phyloP scores from a whole-genome alignment of 257 asterid species.

The Penstemon newberryi region DNA sequence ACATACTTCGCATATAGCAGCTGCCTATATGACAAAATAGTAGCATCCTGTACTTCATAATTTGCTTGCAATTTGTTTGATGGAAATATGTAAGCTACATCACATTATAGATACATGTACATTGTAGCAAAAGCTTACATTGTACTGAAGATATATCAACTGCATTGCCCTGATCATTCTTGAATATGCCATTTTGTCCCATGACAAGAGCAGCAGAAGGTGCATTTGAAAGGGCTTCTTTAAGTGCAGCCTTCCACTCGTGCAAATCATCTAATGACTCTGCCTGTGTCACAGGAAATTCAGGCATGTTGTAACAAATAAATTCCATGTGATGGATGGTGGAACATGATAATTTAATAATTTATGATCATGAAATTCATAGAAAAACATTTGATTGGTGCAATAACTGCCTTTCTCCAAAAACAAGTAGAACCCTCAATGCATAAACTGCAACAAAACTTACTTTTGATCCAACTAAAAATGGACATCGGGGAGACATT shows the following conservation, averaged over 20 bases:
- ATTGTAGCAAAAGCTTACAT: slow-evolving; percentile 39
- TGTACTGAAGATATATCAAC: slow-evolving; percentile 67
- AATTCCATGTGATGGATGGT: neutral
- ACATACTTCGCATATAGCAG: too few relatives aligned
- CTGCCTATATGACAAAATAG: too few relatives aligned
- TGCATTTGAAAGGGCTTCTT: slow-evolving; percentile 88
- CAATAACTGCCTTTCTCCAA: neutral
- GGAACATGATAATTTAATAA: slow-evolving; percentile 1
- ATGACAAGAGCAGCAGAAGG: slow-evolving; percentile 67
- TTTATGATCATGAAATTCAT: slow-evolving; percentile 10
- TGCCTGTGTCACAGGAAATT: slow-evolving; percentile 56
- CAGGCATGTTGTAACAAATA: neutral
- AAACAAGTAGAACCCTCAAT: neutral
- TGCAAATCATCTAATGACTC: slow-evolving; percentile 88
- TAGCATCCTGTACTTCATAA: too few relatives aligned
- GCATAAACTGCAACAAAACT: slow-evolving; percentile 2
- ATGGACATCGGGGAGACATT: too few relatives aligned
- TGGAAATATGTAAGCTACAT: neutral
- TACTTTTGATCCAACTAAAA: neutral
- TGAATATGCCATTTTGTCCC: slow-evolving; percentile 80
- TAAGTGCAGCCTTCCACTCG: slow-evolving; percentile 96
- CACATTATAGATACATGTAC: neutral
- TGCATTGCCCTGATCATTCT: slow-evolving; percentile 67
- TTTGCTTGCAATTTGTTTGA: too few relatives aligned
- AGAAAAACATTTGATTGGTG: neutral